Evolutionary conservation across 2,329 filamentous ascomycete species (phyloP).

Genomic region (Penicillium frequentans): DNA sequence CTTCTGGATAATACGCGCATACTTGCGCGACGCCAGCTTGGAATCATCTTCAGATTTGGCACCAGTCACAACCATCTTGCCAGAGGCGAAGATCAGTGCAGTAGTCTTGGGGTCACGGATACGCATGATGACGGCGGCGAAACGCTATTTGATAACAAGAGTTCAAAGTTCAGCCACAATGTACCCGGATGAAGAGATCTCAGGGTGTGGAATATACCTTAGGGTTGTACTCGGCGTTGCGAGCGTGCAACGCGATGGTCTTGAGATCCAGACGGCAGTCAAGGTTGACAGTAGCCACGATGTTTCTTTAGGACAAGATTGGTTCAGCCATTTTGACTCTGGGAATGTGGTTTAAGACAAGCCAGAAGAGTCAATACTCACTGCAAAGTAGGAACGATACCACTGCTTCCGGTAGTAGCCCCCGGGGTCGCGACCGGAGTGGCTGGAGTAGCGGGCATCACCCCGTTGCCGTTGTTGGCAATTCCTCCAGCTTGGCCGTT

Average conservation of each 20-base stretch:
- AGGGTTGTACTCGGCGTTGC: constrained; percentile 98
- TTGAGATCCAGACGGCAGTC: constrained; percentile 97
- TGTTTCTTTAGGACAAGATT: constrained; percentile 69
- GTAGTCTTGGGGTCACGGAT: constrained; percentile 99
- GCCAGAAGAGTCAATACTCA: constrained; percentile 68
- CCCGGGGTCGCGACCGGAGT: constrained; percentile 75
- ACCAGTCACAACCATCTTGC: constrained; percentile 99
- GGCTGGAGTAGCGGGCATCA: constrained; percentile 78
- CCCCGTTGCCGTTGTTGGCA: constrained; percentile 69
- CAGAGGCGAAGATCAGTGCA: constrained; percentile 93
- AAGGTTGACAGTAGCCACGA: constrained; percentile 97
- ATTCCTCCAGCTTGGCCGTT: constrained; percentile 59
- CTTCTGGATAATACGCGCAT: constrained; percentile 99
- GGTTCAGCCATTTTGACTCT: constrained; percentile 52
- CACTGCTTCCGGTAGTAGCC: constrained; percentile 78
- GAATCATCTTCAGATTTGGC: constrained; percentile 98
- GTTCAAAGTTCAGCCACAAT: constrained; percentile 46
- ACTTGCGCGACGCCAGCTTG: constrained; percentile 94
- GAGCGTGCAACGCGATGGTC: constrained; percentile 96
- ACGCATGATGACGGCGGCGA: constrained; percentile 98
- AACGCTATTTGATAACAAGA: constrained; percentile 67
- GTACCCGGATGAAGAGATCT: constrained; percentile 33
- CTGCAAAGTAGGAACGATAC: constrained; percentile 91
- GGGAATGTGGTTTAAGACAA: constrained; percentile 10
- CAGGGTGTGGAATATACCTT: constrained; percentile 66